These are phyloP conservation scores for Extremus antarcticus DNA, from an alignment of 495 filamentous ascomycete species.

Conservation along the genomic window DNA sequence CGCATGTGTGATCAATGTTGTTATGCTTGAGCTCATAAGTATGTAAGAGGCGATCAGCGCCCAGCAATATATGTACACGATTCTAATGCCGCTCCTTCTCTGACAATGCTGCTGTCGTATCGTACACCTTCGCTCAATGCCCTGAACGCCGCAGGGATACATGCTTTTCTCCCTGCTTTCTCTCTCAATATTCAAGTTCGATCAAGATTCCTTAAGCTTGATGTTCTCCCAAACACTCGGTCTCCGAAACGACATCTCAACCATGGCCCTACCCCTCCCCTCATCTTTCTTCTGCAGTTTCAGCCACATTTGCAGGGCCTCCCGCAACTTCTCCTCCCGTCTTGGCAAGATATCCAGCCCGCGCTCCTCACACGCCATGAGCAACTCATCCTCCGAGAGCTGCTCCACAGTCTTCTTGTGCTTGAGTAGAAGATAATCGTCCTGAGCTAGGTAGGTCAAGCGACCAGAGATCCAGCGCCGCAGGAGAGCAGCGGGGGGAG, in stretches of 20 bases:
- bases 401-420: slow-evolving; percentile 37
- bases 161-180: background rate
- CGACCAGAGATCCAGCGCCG: slow-evolving; percentile 34
- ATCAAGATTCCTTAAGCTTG: background rate
- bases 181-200: background rate
- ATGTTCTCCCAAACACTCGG: slow-evolving; percentile 13
- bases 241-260: slow-evolving; percentile 17
- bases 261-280: slow-evolving; percentile 7
- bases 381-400: slow-evolving; percentile 45
- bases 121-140: too few species aligned
- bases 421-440: slow-evolving; percentile 46
- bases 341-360: slow-evolving; percentile 32
- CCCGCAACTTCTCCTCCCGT: slow-evolving; percentile 24
- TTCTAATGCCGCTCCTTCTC: too few species aligned
- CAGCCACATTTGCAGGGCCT: slow-evolving; percentile 15
- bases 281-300: slow-evolving; percentile 11
- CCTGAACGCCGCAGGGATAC: too few species aligned
- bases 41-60: background rate
- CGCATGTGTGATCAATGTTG: too few species aligned
- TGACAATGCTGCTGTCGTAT: too few species aligned
- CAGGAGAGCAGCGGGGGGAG: slow-evolving; percentile 30
- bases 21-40: background rate
- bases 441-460: slow-evolving; percentile 43
- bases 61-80: background rate
- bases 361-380: slow-evolving; percentile 44